These are phyloP conservation scores for Niveomyces coronatus DNA, from an alignment of 2,329 filamentous ascomycete genomes.

Conservation along the genomic window DNA sequence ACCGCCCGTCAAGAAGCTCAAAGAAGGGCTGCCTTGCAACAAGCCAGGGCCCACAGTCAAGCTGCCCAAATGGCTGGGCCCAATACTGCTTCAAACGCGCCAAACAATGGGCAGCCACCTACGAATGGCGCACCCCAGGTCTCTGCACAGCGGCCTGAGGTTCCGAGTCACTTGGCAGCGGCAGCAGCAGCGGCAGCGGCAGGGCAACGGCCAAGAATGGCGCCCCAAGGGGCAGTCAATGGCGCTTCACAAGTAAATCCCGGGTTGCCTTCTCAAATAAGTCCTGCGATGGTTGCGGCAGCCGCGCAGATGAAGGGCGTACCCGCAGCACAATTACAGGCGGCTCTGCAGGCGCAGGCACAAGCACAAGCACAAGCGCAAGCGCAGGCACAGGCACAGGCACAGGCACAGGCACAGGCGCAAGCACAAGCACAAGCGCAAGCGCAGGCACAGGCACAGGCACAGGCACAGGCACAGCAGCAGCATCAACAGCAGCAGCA, in stretches of 20 bases:
- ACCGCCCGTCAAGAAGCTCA: conserved; percentile 50
- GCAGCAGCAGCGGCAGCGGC: conserved; percentile 31
- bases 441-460: no score
- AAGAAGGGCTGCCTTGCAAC: conserved; percentile 38
- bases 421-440: no score
- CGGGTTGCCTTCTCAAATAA: conserved; percentile 30
- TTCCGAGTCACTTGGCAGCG: conserved; percentile 34
- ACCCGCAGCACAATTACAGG: conserved; percentile 61
- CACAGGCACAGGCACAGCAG: conserved; percentile 37
- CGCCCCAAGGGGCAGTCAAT: conserved; percentile 30
- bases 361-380: no score
- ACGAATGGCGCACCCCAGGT: conserved; percentile 20
- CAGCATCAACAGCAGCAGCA: no score
- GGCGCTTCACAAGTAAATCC: conserved; percentile 22
- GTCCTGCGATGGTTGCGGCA: conserved; percentile 39
- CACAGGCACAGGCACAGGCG: no score
- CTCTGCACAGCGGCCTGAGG: conserved; percentile 28
- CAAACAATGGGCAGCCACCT: no score
- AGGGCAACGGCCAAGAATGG: conserved; percentile 41
- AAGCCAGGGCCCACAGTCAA: conserved; percentile 37
- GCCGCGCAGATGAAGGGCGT: conserved; percentile 51
- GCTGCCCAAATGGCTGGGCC: conserved; percentile 34
- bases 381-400: no score
- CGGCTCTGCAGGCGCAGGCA: conserved; percentile 33
- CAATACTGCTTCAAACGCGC: no score